A percentile compares a stretch with the other conserved stretches of the same genome.
These are phyloP conservation scores for Stemphylium lycopersici DNA, from an alignment of 2,329 filamentous ascomycete species.

Conservation along the genomic window DNA sequence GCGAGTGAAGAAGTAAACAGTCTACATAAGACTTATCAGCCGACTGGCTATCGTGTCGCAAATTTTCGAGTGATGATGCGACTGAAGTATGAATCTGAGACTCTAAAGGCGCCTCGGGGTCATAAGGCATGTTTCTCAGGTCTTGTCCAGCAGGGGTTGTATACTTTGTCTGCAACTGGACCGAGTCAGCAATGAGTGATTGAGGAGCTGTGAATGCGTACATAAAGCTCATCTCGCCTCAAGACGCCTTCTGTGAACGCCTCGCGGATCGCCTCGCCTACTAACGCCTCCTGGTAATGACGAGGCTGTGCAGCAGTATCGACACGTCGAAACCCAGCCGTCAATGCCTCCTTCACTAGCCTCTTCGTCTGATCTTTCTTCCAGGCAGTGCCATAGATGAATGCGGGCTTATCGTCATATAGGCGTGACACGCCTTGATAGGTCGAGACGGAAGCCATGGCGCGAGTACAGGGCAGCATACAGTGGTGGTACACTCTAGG, in stretches of 20 bases:
- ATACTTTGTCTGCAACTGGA: slow-evolving; percentile 82
- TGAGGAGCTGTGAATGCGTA: slow-evolving; percentile 46
- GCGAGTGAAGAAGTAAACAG: slow-evolving; percentile 65
- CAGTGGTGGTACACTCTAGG: slow-evolving; percentile 1
- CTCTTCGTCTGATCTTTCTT: slow-evolving; percentile 72
- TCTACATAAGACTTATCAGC: slow-evolving; percentile 60
- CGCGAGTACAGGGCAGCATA: too few species aligned
- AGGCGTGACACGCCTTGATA: slow-evolving; percentile 20
- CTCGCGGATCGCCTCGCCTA: slow-evolving; percentile 69
- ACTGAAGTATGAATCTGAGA: slow-evolving; percentile 73
- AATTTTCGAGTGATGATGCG: slow-evolving; percentile 68
- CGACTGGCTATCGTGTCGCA: slow-evolving; percentile 50
- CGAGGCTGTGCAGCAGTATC: slow-evolving; percentile 81
- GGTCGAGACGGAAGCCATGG: slow-evolving; percentile 26
- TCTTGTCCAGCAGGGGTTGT: slow-evolving; percentile 70
- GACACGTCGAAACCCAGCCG: slow-evolving; percentile 72
- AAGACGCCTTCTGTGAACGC: slow-evolving; percentile 67
- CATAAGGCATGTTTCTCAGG: slow-evolving; percentile 65
- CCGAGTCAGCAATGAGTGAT: not conserved
- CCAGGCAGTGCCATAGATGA: slow-evolving; percentile 86
- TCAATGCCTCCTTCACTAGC: slow-evolving; percentile 72
- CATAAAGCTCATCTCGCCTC: slow-evolving; percentile 66
- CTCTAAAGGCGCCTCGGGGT: slow-evolving; percentile 61
- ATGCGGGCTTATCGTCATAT: slow-evolving; percentile 33
- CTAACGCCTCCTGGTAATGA: slow-evolving; percentile 76